phyloP scores from a whole-genome alignment of 106 monocot species.

The Amphibolis antarctica region DNA sequence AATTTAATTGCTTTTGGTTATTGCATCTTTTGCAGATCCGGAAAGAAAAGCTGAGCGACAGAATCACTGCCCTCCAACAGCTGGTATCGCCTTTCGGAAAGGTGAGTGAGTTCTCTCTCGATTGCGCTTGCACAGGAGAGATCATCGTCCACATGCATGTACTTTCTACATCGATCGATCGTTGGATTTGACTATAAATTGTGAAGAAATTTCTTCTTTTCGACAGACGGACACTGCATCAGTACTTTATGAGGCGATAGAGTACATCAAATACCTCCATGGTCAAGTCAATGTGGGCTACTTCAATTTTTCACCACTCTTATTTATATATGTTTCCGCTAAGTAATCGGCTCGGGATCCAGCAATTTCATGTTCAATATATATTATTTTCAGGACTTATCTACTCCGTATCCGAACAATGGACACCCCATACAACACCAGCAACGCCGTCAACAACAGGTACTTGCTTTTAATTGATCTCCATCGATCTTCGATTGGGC shows the following conservation, averaged over 20 bases:
- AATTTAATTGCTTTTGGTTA: background rate
- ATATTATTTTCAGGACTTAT: conserved; percentile 49
- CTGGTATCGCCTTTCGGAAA: conserved; percentile 85
- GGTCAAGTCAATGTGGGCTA: conserved; percentile 47
- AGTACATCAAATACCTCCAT: conserved; percentile 69
- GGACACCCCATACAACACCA: conserved; percentile 11
- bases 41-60: conserved; percentile 76
- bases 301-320: background rate
- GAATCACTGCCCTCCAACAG: conserved; percentile 59
- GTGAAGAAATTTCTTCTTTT: background rate
- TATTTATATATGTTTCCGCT: background rate
- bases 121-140: background rate
- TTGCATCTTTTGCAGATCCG: conserved; percentile 8
- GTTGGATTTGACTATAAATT: background rate
- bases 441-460: conserved; percentile 7
- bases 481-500: background rate
- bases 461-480: background rate
- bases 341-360: background rate
- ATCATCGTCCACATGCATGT: background rate
- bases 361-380: background rate
- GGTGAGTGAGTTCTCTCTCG: conserved; percentile 17
- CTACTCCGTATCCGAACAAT: conserved; percentile 52
- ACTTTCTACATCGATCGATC: conserved; percentile 5
- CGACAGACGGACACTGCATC: conserved; percentile 71
- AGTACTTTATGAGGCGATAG: conserved; percentile 58